These are phyloP conservation scores for Chaetomium olivaceum DNA, from an alignment of 2,329 filamentous ascomycete genomes.

Conservation along the genomic window DNA sequence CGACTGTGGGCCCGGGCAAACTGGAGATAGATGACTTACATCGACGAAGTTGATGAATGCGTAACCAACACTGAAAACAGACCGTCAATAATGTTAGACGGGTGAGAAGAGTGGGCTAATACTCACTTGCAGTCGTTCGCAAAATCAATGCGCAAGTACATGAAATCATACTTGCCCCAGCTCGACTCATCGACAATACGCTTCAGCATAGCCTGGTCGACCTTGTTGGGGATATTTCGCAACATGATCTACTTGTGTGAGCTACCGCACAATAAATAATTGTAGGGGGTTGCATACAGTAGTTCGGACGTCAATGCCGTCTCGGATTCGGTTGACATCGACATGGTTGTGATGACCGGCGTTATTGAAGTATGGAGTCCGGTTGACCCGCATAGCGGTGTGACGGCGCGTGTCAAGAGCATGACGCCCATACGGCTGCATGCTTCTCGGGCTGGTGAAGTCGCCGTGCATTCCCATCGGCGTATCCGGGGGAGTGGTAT, in stretches of 20 bases:
- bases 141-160: constrained; percentile 91
- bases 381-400: constrained; percentile 48
- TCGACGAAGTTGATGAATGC: constrained; percentile 95
- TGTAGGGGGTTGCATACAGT: constrained; percentile 54
- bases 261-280: not conserved
- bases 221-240: constrained; percentile 90
- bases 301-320: constrained; percentile 72
- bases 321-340: constrained; percentile 59
- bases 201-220: constrained; percentile 77
- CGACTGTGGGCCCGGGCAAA: not conserved
- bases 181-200: constrained; percentile 75
- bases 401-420: constrained; percentile 48
- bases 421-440: constrained; percentile 39
- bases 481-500: constrained; percentile 37
- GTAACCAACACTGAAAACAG: constrained; percentile 77
- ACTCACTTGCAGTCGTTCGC: constrained; percentile 80
- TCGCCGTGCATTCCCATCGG: constrained; percentile 41
- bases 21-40: constrained; percentile 49
- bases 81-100: constrained; percentile 22
- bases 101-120: not conserved
- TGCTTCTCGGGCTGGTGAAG: constrained; percentile 44
- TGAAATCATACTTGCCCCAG: constrained; percentile 85
- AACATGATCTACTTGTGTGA: constrained; percentile 74
- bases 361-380: constrained; percentile 50
- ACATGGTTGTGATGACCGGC: constrained; percentile 62